Conservation (phyloP, 139 green algal species). For the Microglena sp. region DNA sequence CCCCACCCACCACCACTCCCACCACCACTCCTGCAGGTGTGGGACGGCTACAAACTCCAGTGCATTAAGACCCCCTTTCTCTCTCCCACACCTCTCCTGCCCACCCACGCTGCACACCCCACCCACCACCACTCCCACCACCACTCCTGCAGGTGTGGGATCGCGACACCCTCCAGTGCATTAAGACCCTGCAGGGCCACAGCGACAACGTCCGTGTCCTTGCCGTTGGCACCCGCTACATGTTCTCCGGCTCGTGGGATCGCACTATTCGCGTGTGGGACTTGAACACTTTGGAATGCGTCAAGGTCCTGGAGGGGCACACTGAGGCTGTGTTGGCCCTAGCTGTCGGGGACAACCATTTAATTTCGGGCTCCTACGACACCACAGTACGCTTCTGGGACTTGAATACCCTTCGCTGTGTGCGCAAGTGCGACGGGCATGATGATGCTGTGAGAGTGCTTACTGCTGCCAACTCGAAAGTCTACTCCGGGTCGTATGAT, state of each 20-base stretch:
- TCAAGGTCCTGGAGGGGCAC: slow-evolving; percentile 79
- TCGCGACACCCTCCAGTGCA: slow-evolving; percentile 58
- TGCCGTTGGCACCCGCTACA: slow-evolving; percentile 48
- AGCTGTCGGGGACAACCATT: slow-evolving; percentile 45
- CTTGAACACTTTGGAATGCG: slow-evolving; percentile 54
- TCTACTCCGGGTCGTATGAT: slow-evolving; percentile 88
- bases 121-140: neutral
- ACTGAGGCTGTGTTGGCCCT: slow-evolving; percentile 87
- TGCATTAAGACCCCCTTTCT: too few species aligned
- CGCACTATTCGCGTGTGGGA: slow-evolving; percentile 85
- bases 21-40: too few species aligned
- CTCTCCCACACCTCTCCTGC: too few species aligned
- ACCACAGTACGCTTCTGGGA: slow-evolving; percentile 85
- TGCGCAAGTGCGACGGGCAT: slow-evolving; percentile 81
- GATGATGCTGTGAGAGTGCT: slow-evolving; percentile 87
- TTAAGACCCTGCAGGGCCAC: slow-evolving; percentile 76
- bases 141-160: slow-evolving; percentile 64
- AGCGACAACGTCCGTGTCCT: slow-evolving; percentile 91
- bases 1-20: too few species aligned
- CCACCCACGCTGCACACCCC: too few species aligned
- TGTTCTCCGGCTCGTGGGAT: slow-evolving; percentile 90
- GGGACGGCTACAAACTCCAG: too few species aligned
- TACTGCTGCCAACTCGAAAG: slow-evolving; percentile 45
- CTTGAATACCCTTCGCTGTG: slow-evolving; percentile 64
- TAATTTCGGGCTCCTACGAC: slow-evolving; percentile 77